phyloP scores from a whole-genome alignment of 2,329 filamentous ascomycete species.

The Drechslerella coelobrocha region DNA sequence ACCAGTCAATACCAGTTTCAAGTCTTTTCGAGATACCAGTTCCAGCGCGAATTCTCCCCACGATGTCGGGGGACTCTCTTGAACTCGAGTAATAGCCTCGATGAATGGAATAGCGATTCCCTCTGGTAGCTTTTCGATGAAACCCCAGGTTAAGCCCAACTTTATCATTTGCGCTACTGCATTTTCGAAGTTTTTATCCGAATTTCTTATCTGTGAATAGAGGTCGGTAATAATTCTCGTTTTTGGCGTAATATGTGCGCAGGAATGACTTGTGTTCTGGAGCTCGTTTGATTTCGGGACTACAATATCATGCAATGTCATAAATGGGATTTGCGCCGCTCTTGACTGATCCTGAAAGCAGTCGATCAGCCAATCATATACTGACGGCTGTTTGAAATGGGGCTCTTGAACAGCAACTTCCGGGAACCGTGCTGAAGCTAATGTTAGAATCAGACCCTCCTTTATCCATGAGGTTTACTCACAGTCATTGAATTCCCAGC shows the following conservation, averaged over 20 bases:
- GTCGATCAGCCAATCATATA: conserved; percentile 65
- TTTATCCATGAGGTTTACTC: conserved; percentile 44
- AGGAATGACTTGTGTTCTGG: conserved; percentile 58
- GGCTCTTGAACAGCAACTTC: conserved; percentile 61
- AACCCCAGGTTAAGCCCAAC: conserved; percentile 69
- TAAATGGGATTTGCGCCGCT: conserved; percentile 58
- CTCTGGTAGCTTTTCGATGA: conserved; percentile 85
- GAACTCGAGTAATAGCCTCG: conserved; percentile 83
- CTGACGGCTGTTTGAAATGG: conserved; percentile 66
- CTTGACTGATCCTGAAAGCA: conserved; percentile 56
- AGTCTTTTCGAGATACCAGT: conserved; percentile 80
- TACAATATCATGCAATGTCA: conserved; percentile 63
- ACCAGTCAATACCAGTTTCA: conserved; percentile 70
- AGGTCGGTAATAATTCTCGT: conserved; percentile 74
- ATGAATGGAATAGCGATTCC: conserved; percentile 79
- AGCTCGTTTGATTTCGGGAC: conserved; percentile 55
- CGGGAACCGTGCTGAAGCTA: conserved; percentile 57
- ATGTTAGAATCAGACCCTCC: conserved; percentile 24
- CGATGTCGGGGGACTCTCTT: conserved; percentile 76
- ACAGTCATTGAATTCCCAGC: conserved; percentile 66
- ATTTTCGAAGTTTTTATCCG: conserved; percentile 65
- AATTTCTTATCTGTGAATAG: conserved; percentile 65
- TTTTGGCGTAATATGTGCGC: conserved; percentile 65
- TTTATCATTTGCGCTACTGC: conserved; percentile 77
- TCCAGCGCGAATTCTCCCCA: conserved; percentile 77